Base-by-base conservation (phyloP, 176 grass and related monocot species). In the Thinopyrum elongatum region DNA sequence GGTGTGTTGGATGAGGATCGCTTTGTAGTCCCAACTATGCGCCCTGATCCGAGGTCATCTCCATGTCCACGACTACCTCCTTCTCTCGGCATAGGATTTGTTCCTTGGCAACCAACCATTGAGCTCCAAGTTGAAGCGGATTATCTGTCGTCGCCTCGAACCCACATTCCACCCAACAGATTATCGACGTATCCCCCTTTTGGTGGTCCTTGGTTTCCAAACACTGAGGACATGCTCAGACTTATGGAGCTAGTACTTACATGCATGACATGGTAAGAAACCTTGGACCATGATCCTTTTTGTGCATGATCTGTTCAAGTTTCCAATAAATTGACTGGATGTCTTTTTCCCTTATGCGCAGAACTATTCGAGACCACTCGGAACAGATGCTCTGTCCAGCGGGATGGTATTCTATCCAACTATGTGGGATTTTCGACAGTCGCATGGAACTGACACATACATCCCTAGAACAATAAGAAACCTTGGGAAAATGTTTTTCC, bases 371-470 rank as follows among this genome's bases (percentile, higher is more conserved):
- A 46, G 62, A 47, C 51, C 36, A 14, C 38, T 67, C 47, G 26
- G 66, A 80, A 74, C 77, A 13, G 60, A 85, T 58, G 34, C 64
- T 70, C 25, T 64, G 16, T 58, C 82, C 10, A 79, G 49, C 6
- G 65, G 65, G 35, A 3, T 73, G 3, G 0, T 71, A 29, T 42
- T 36, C 75, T 72, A 74, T 75, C 33, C 2, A 27, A 30, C 26
- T 29, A 6, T 7, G 10, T 1, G 35, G 57, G 33, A 76, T 66
- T 35, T 59, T 33, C 61, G 16, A 36, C n/a, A 4, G 77, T 59
- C 62, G 17, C 71, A 10, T 59, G 88, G 88, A 23, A 93, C 91
- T 30, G 91, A 85, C 70, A 86, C 91, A 21, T 90, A 80, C 65
- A 62, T 90, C 74, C 91, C 88, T 22, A 15, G 41, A 83, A 75